Conservation (phyloP, 2,329 filamentous ascomycete species). For the Chalaropsis thielavioides region DNA sequence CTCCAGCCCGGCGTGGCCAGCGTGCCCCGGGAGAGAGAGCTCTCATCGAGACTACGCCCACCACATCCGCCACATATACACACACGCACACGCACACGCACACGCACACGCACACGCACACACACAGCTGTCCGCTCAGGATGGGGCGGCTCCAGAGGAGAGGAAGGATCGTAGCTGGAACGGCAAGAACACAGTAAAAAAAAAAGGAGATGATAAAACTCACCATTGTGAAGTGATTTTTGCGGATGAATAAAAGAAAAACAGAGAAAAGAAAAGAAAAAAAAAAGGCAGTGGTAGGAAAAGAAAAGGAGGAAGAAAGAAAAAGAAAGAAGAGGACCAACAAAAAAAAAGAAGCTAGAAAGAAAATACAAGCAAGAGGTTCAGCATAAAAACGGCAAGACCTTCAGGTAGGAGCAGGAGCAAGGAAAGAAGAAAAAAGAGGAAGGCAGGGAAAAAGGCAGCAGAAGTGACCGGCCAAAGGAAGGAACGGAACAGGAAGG, state of each 20-base stretch:
- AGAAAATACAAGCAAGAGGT: slow-evolving; percentile 21
- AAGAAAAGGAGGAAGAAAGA: slow-evolving; percentile 19
- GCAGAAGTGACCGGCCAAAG: not conserved
- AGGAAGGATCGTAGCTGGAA: slow-evolving; percentile 3
- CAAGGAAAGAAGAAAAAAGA: slow-evolving; percentile 9
- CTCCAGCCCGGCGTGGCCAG: too few relatives aligned
- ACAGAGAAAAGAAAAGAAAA: slow-evolving; percentile 12
- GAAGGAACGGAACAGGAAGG: slow-evolving; percentile 20
- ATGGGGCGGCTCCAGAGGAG: slow-evolving; percentile 2
- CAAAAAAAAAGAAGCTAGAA: slow-evolving; percentile 19
- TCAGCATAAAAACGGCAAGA: slow-evolving; percentile 20
- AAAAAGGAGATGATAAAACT: slow-evolving; percentile 6
- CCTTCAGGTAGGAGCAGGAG: slow-evolving; percentile 18
- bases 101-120: too few relatives aligned
- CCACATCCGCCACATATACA: too few relatives aligned
- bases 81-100: too few relatives aligned
- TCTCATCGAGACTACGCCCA: too few relatives aligned
- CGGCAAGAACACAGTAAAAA: not conserved
- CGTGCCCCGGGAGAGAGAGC: too few relatives aligned
- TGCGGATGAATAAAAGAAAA: slow-evolving; percentile 11
- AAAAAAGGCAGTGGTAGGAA: not conserved
- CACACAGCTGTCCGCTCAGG: not conserved
- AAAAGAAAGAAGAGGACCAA: slow-evolving; percentile 20
- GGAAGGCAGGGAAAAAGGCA: slow-evolving; percentile 18
- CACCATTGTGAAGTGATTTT: slow-evolving; percentile 16